These are phyloP conservation scores for Sinapis alba DNA, from an alignment of 441 rosid genomes.

Conservation along the genomic window DNA sequence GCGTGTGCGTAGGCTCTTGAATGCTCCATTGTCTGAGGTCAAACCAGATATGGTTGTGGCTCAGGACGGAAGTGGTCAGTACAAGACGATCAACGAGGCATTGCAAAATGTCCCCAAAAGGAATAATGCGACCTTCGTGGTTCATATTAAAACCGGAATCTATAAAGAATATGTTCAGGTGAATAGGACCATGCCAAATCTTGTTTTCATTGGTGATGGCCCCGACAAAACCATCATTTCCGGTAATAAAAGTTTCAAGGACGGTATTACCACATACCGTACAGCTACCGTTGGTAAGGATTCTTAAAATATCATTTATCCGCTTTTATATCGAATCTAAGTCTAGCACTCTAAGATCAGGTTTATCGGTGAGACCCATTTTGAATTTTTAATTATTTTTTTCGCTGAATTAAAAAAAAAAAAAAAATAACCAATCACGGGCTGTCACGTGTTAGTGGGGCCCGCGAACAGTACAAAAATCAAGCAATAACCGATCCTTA, in stretches of 20 bases:
- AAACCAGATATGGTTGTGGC: constrained; percentile 66
- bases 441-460: too few relatives aligned
- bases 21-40: neutral
- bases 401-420: too few relatives aligned
- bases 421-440: too few relatives aligned
- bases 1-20: constrained; percentile 46
- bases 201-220: constrained; percentile 74
- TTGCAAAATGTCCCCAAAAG: constrained; percentile 31
- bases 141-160: constrained; percentile 65
- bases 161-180: constrained; percentile 58
- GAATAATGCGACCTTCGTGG: constrained; percentile 43
- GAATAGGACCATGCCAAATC: constrained; percentile 36
- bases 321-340: neutral
- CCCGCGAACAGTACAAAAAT: too few relatives aligned
- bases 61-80: constrained; percentile 76
- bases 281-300: constrained; percentile 59
- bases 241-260: constrained; percentile 50
- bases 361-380: too few relatives aligned
- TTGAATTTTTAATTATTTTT: too few relatives aligned
- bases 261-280: constrained; percentile 57
- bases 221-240: constrained; percentile 58
- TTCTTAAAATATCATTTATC: neutral
- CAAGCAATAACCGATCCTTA: too few relatives aligned
- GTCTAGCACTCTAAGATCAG: neutral
- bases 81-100: constrained; percentile 60